A percentile compares a stretch with the other conserved stretches of the same genome.
These are phyloP conservation scores for Phytophthora cajani DNA, from an alignment of 352 stramenopile genomes.

Conservation along the genomic window DNA sequence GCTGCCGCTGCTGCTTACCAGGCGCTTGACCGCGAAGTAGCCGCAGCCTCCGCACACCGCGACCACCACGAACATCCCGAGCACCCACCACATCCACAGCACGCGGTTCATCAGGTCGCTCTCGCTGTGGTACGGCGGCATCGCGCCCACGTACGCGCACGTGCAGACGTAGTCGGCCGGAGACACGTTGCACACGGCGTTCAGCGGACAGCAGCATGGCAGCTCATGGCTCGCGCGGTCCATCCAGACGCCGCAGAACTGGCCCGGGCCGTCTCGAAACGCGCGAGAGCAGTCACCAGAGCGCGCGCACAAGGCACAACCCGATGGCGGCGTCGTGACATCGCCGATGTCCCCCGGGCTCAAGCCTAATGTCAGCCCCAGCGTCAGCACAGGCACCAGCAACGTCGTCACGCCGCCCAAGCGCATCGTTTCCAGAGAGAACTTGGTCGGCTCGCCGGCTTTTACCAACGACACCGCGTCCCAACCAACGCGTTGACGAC, in stretches of 20 bases:
- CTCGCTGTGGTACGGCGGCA: conserved; percentile 22
- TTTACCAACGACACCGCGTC: background rate
- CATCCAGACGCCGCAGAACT: conserved; percentile 33
- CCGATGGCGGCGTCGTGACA: conserved; percentile 10
- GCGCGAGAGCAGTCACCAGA: conserved; percentile 30
- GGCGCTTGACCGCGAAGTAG: conserved; percentile 13
- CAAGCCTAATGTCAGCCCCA: background rate
- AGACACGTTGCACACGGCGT: conserved; percentile 31
- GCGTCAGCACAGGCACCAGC: background rate
- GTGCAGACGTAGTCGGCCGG: conserved; percentile 29
- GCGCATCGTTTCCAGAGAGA: background rate
- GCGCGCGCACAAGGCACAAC: conserved; percentile 29
- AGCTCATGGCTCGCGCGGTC: conserved; percentile 22
- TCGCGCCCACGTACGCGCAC: conserved; percentile 25
- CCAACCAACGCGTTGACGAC: background rate
- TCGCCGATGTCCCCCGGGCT: background rate
- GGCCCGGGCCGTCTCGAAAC: conserved; percentile 26
- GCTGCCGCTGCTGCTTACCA: background rate
- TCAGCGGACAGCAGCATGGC: conserved; percentile 34
- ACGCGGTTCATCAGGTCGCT: conserved; percentile 27
- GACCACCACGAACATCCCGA: conserved; percentile 11
- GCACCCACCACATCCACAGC: conserved; percentile 26
- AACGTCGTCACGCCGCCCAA: background rate
- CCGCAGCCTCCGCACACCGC: conserved; percentile 1
- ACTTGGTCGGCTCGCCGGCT: background rate